Evolutionary conservation across 139 green algal species (phyloP), one percentile per base, ranked within the genome.

Genomic region (Zygnema cylindricum): DNA sequence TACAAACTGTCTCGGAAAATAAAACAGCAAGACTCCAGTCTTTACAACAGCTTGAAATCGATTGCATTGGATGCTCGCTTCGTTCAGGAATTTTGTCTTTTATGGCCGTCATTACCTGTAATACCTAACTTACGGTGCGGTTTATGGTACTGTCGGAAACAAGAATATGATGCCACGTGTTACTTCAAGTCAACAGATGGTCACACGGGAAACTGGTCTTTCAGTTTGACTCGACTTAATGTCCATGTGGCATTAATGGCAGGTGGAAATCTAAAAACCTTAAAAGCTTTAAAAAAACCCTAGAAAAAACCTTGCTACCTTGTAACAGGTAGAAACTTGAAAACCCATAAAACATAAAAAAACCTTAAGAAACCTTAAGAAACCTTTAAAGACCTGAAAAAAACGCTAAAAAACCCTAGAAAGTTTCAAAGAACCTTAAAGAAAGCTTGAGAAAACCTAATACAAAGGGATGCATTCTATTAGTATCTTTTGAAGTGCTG

Each of bases 111-210:
- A 16, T 69, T 97, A 1, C 96, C 97, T 0, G 23, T 98, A 1
- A 55, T 97, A 0, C 93, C 96, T 35, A 99, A 99, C 92, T 89
- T 98, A 21, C 92, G 97, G 0, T 98, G 95, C 81, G 97, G 96
- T 0, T 55, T 96, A 0, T 99, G 96, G 97, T 98, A 94, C 88
- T 39, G 43, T 63, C 7, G 49, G 49, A 16, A 63, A 25, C 7
- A 16, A 16, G 16, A 63, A 16, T 63, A 63, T 63, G 49, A 63
- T 7, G 85, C 30, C 79, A 90, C 79, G 21, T 98, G 96, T 89
- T 98, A 98, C 91, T 99, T 98, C 92, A 98, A 99, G 90, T 97
- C 94, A 11, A 99, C 96, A 1, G 97, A 99, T 77, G 97, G 97
- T 0, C 97, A 99, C 87, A 92, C 92, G 33, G 94, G 94, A 7